phyloP scores from a whole-genome alignment of 2,329 filamentous ascomycete genomes.

The Alternaria ventricosa region DNA sequence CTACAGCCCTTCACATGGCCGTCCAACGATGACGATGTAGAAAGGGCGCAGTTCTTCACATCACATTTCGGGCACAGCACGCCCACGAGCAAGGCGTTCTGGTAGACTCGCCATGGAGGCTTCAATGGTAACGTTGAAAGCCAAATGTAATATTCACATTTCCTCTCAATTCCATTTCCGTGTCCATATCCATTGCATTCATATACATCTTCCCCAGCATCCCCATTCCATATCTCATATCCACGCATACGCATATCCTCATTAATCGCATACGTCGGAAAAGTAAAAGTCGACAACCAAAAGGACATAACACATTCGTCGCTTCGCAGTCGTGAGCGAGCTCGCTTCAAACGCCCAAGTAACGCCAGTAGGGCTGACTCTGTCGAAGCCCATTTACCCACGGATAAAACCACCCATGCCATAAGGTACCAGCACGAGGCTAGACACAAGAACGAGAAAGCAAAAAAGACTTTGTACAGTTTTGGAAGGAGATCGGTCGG shows the following conservation, averaged over 20 bases:
- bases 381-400: background rate
- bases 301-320: background rate
- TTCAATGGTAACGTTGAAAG: background rate
- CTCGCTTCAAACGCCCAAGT: background rate
- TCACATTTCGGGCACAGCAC: too few species aligned
- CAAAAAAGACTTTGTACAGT: constrained; percentile 11
- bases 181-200: background rate
- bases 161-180: background rate
- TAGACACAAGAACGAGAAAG: background rate
- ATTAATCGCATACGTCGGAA: background rate
- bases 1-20: too few species aligned
- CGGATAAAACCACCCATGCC: background rate
- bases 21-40: too few species aligned
- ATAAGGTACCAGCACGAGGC: background rate
- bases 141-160: background rate
- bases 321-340: constrained; percentile 1
- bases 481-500: background rate
- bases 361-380: background rate
- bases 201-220: background rate
- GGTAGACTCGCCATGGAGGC: too few species aligned
- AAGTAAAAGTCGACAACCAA: background rate
- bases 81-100: too few species aligned
- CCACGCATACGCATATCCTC: background rate
- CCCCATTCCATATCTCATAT: background rate
- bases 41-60: too few species aligned